Conservation (phyloP, 495 filamentous ascomycete species). For the Extremus antarcticus region DNA sequence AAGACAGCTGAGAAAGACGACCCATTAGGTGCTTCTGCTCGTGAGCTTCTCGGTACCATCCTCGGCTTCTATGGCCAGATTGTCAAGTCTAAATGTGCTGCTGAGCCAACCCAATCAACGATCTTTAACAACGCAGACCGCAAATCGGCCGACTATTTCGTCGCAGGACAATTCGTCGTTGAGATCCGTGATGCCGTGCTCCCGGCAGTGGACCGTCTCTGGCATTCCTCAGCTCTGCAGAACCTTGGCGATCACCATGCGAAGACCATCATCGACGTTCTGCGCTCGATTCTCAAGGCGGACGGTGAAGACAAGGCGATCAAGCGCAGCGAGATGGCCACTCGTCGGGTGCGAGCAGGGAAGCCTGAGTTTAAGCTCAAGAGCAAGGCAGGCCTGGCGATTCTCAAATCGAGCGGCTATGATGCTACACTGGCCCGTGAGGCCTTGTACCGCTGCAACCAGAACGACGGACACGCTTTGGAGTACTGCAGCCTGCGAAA, state of each 20-base stretch:
- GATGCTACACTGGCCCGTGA: slow-evolving; percentile 56
- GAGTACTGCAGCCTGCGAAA: slow-evolving; percentile 53
- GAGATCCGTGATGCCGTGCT: slow-evolving; percentile 76
- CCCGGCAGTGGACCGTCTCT: slow-evolving; percentile 67
- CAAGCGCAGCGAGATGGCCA: slow-evolving; percentile 45
- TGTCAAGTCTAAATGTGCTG: slow-evolving; percentile 62
- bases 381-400: slow-evolving; percentile 28
- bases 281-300: slow-evolving; percentile 66
- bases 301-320: slow-evolving; percentile 61
- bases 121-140: slow-evolving; percentile 49
- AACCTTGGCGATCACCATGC: slow-evolving; percentile 64
- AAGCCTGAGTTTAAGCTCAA: slow-evolving; percentile 9
- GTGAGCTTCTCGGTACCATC: slow-evolving; percentile 69
- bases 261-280: slow-evolving; percentile 70
- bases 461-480: slow-evolving; percentile 43
- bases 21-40: slow-evolving; percentile 20
- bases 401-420: slow-evolving; percentile 42
- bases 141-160: slow-evolving; percentile 55
- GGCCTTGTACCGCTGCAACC: slow-evolving; percentile 72
- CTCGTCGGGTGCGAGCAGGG: slow-evolving; percentile 28
- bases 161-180: slow-evolving; percentile 68
- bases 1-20: slow-evolving; percentile 6
- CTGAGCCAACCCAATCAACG: slow-evolving; percentile 58
- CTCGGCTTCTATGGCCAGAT: slow-evolving; percentile 69
- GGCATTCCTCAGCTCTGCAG: slow-evolving; percentile 71